Evolutionary conservation across 441 rosid species (phyloP).

Genomic region (Corymbia citriodora): DNA sequence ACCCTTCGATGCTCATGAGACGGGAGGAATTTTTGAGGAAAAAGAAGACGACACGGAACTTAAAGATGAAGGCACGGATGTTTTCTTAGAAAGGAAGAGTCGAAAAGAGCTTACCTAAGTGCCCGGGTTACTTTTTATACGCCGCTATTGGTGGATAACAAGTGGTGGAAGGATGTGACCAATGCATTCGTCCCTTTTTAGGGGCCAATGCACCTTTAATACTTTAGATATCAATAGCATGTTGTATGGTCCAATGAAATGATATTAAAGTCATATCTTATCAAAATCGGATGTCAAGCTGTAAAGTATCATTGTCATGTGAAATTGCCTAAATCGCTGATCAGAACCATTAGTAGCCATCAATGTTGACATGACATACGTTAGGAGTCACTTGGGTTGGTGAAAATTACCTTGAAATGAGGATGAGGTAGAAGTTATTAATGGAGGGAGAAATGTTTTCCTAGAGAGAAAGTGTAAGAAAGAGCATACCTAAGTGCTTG

Average conservation of each 20-base stretch:
- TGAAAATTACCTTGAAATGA: background rate
- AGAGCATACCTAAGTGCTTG: background rate
- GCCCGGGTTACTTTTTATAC: background rate
- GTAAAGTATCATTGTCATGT: background rate
- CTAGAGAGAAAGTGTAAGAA: background rate
- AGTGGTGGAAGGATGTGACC: background rate
- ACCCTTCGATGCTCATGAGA: background rate
- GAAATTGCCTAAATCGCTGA: rapidly evolving
- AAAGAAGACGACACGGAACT: background rate
- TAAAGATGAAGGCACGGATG: no score
- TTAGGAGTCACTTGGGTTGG: rapidly evolving
- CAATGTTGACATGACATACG: rapidly evolving
- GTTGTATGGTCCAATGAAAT: background rate
- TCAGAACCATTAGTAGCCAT: rapidly evolving
- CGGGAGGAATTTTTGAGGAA: background rate
- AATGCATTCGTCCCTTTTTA: background rate
- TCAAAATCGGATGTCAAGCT: rapidly evolving
- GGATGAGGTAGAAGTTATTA: background rate
- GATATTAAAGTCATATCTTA: background rate
- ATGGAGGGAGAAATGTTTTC: background rate
- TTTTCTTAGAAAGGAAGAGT: background rate
- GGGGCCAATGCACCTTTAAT: rapidly evolving
- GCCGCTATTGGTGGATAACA: background rate
- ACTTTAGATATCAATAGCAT: background rate
- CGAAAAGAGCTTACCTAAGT: background rate